phyloP scores from a whole-genome alignment of 176 grass and related monocot species.

The Carex parvula region DNA sequence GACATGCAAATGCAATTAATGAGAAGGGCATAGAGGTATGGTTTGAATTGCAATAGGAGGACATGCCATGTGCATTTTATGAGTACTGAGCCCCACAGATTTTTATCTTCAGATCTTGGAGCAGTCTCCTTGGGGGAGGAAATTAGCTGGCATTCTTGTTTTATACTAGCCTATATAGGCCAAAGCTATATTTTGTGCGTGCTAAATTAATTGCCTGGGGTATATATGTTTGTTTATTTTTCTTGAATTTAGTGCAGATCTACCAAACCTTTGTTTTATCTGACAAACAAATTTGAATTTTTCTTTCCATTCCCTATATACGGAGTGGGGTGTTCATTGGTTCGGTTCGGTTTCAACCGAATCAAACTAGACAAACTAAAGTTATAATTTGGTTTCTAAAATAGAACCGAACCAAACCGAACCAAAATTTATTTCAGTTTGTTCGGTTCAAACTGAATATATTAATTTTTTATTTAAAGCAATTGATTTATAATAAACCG shows the following conservation, averaged over 20 bases:
- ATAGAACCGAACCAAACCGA: no score
- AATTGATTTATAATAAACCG: no score
- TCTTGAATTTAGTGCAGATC: conserved; percentile 22
- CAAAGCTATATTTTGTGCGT: not conserved
- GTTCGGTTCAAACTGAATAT: no score
- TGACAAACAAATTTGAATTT: not conserved
- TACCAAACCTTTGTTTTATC: conserved; percentile 12
- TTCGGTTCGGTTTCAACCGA: no score
- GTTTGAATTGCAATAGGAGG: not conserved
- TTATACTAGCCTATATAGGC: conserved; percentile 3
- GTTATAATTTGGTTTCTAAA: no score
- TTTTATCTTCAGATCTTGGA: conserved; percentile 17
- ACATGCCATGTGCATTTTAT: conserved; percentile 22
- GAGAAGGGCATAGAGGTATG: conserved; percentile 1
- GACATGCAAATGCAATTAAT: not conserved
- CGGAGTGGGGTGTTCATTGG: no score
- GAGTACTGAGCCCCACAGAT: conserved; percentile 4
- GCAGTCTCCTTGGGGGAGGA: conserved; percentile 22
- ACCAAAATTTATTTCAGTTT: no score
- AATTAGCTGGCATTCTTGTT: conserved; percentile 26
- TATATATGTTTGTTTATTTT: not conserved
- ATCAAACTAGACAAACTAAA: no score
- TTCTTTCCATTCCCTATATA: not conserved
- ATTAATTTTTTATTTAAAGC: no score
- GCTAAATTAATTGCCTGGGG: not conserved